These are phyloP conservation scores for Jatropha multifida DNA, from an alignment of 441 rosid genomes.

Conservation along the genomic window DNA sequence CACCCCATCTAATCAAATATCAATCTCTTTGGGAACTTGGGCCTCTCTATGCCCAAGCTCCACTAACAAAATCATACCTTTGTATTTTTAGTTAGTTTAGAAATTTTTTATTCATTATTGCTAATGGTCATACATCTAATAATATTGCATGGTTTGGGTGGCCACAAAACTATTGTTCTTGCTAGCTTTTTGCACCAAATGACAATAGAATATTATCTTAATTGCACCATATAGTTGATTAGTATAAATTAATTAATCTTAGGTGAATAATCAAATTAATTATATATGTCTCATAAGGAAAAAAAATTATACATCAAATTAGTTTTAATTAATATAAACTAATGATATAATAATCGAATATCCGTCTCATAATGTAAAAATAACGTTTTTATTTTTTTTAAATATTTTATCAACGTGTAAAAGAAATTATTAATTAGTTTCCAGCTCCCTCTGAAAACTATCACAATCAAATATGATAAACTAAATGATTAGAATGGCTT, in stretches of 20 bases:
- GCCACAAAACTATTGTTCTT: neutral
- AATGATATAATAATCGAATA: neutral
- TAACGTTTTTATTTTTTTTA: too few relatives aligned
- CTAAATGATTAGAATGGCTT: too few relatives aligned
- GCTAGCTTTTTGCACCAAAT: neutral
- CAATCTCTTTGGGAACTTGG: constrained; percentile 94
- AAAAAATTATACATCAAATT: neutral
- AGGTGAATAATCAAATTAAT: too few relatives aligned
- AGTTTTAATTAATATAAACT: too few relatives aligned
- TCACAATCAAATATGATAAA: constrained; percentile 14
- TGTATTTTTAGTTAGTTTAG: constrained; percentile 9
- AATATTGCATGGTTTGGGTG: constrained; percentile 17
- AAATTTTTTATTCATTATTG: neutral
- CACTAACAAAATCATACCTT: constrained; percentile 29
- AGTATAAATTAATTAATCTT: neutral
- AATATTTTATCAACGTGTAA: neutral
- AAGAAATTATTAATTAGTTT: neutral
- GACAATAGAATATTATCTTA: neutral
- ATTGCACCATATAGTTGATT: neutral
- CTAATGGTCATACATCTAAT: neutral
- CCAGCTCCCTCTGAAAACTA: constrained; percentile 5
- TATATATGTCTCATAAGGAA: too few relatives aligned
- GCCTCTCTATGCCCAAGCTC: constrained; percentile 46
- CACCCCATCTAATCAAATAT: constrained; percentile 45
- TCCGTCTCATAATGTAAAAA: too few relatives aligned